Base-by-base conservation (phyloP, 352 stramenopile genomes). In the Phytophthora brassicae region DNA sequence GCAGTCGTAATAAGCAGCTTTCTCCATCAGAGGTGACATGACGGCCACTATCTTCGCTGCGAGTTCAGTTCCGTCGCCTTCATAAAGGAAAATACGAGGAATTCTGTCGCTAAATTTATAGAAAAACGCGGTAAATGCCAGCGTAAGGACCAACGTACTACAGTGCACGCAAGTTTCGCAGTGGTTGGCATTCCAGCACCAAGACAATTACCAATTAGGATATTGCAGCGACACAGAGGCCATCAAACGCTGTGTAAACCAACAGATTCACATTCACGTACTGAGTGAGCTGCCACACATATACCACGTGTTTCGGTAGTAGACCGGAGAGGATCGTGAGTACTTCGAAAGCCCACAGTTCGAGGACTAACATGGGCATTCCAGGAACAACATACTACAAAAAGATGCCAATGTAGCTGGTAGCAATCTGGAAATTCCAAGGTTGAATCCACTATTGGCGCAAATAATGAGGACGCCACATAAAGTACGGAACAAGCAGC, bases 211-310 rank as follows among this genome's bases (percentile, higher is more conserved):
- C 80, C 74, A n/a, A 86, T 67, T 19, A 79, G 74, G 54, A 88
- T 81, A 43, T 71, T 9, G 68, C 72, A 17, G 79, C 75, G 28
- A 82, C 68, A 7, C 61, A 64, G 31, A 84, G 45, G 13, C 84
- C 84, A 17, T 83, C 49, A 31, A 82, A 86, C 28, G 83, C 46
- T 59, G 84, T 90, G 55, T 83, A 88, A n/a, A 85, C 59, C 26
- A 85, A 29, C 33, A 77, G 62, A 26, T 78, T 81, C 24, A 85
- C 70, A 60, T 87, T 85, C 28, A 86, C 58, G 46, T 36, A 86
- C 80, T 3, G 80, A 74, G 41, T 86, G 77, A 16, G 77, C 75
- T 26, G 77, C 83, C 6, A 88, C 43, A 6, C n/a, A n/a, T 70
- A 66, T n/a, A 84, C 56, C 28, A 86, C 50, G 24, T 60, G 57